phyloP scores from a whole-genome alignment of 108 stramenopile genomes.

The Aurantiochytrium sp. region DNA sequence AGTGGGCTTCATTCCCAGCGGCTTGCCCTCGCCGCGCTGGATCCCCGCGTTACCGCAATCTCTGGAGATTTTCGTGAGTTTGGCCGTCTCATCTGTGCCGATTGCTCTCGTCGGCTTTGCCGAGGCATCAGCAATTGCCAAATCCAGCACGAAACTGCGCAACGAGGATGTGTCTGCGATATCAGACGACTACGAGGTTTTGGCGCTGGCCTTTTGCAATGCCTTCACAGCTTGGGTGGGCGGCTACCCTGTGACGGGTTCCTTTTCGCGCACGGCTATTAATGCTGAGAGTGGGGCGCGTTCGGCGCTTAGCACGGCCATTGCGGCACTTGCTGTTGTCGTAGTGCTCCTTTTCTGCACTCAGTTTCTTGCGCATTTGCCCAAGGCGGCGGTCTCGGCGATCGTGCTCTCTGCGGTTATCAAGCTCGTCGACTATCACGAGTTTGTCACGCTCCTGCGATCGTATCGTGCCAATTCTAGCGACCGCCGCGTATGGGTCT shows the following conservation, averaged over 20 bases:
- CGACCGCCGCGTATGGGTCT: background rate
- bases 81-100: background rate
- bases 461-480: background rate
- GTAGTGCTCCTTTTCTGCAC: slow-evolving; percentile 63
- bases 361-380: slow-evolving; percentile 61
- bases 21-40: background rate
- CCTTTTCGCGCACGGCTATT: slow-evolving; percentile 64
- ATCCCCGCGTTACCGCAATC: background rate
- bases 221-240: slow-evolving; percentile 12
- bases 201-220: slow-evolving; percentile 13
- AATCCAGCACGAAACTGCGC: background rate
- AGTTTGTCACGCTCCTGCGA: background rate
- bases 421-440: background rate
- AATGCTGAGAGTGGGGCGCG: slow-evolving; percentile 53
- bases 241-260: slow-evolving; percentile 39
- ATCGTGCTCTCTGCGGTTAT: background rate
- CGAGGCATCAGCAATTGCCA: background rate
- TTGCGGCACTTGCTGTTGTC: slow-evolving; percentile 54
- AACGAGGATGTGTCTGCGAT: background rate
- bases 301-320: slow-evolving; percentile 49
- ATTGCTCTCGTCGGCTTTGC: slow-evolving; percentile 9
- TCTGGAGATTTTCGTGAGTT: background rate
- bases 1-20: background rate
- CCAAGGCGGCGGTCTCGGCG: slow-evolving; percentile 29
- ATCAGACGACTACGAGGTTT: background rate